Base-by-base conservation (phyloP, 208 protist species). In the Sergeia podlipaevii region DNA sequence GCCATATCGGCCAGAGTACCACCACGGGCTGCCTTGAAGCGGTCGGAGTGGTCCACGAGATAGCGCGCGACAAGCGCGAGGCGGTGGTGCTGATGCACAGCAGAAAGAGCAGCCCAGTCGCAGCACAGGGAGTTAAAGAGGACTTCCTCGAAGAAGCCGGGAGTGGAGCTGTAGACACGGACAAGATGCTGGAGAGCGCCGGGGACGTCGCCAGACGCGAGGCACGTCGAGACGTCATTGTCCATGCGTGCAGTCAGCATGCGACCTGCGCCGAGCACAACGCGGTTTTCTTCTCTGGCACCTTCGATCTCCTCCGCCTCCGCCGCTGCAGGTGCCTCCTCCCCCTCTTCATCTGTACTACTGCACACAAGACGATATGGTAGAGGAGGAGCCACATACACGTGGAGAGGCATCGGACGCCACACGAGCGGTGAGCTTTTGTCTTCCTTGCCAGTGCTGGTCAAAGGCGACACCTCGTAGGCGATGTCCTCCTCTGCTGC, bases 31-130 rank as follows among this genome's bases (percentile, higher is more conserved):
- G 49, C 73, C 3, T 29, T 60, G 53, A 89, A 87, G 30, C 65
- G 57, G 1, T 39, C 26, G 2, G 74, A 81, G 24, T 71, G 72
- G 58, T 87, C 79, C 4, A 65, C 67, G 38, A 91, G 76, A 47
- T 61, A 34, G 28, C 88, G 80, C 23, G 57, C 47, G 17, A 75
- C 28, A 54, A 85, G 74, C 2, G 84, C 84, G 34, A 91, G 60
- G 23, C 71, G 74, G 57, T 95, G 88, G 42, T 95, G 88, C 4
- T 64, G 65, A 65, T 91, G 88, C 17, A 60, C 65, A n/a, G 85
- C 55, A 49, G 60, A 65, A 11, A 76, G 60, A 21, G 81, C 78
- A 3, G 77, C 81, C 69, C 83, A 74, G 54, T 90, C 74, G 44
- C 70, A 74, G 39, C 70, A 55, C 50, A 92, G 57, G 29, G 66